Conservation (phyloP, 768 basidiomycete genomes). For the Hirschioporus abietinus region DNA sequence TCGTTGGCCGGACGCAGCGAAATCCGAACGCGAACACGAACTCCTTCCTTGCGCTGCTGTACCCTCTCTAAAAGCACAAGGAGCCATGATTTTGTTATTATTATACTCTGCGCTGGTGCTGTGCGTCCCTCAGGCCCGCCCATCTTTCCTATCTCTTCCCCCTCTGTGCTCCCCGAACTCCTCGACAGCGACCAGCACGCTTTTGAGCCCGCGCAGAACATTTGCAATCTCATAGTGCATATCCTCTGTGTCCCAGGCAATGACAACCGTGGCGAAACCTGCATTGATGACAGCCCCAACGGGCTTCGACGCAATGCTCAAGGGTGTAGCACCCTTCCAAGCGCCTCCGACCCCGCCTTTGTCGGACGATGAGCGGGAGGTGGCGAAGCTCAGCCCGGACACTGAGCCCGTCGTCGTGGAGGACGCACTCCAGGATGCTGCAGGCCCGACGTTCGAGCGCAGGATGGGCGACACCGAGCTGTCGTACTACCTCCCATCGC, state of each 20-base stretch:
- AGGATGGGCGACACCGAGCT: conserved; percentile 68
- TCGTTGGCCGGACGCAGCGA: neutral
- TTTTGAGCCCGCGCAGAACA: neutral
- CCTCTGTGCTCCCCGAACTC: neutral
- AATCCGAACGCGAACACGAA: neutral
- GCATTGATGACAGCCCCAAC: neutral
- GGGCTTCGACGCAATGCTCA: neutral
- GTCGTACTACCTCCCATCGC: conserved; percentile 74
- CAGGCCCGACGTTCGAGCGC: conserved; percentile 32
- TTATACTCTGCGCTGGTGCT: neutral
- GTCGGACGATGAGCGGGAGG: neutral
- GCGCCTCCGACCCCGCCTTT: conserved; percentile 3
- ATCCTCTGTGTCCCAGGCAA: neutral
- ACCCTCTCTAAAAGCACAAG: neutral
- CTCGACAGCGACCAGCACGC: neutral
- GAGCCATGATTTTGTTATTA: neutral
- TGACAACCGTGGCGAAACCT: neutral
- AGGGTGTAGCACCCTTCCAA: neutral
- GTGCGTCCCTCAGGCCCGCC: neutral
- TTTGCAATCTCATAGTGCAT: neutral
- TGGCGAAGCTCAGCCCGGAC: neutral
- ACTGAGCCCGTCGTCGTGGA: neutral
- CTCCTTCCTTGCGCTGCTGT: neutral
- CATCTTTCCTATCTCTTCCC: neutral
- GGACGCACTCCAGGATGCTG: neutral